Percentiles rank a stretch among this genome's conserved stretches.
phyloP scores from a whole-genome alignment of 306 rosid species.

The Dalbergia cochinchinensis region DNA sequence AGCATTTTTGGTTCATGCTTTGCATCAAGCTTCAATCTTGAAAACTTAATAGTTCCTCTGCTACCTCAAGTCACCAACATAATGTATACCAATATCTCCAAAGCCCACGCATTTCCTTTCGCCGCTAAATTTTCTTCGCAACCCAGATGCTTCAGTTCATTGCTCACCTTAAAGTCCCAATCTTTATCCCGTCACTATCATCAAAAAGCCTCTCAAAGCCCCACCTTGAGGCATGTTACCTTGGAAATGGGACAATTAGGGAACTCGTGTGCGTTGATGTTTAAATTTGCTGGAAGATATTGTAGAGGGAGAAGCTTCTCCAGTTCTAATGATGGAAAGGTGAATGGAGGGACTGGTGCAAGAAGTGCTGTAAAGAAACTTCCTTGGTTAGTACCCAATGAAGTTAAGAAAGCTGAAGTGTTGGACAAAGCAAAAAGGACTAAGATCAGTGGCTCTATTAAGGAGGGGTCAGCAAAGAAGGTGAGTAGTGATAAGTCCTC shows the following conservation, averaged over 20 bases:
- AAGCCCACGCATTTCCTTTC: slow-evolving; percentile 64
- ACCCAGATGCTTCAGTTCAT: slow-evolving; percentile 60
- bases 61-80: neutral
- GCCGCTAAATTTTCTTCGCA: slow-evolving; percentile 66
- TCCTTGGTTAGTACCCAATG: slow-evolving; percentile 74
- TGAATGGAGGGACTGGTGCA: slow-evolving; percentile 10
- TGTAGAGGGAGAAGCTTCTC: slow-evolving; percentile 57
- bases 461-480: slow-evolving; percentile 52
- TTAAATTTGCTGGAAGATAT: slow-evolving; percentile 49
- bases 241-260: slow-evolving; percentile 37
- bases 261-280: slow-evolving; percentile 47
- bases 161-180: slow-evolving; percentile 50
- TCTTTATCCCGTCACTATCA: slow-evolving; percentile 49
- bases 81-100: slow-evolving; percentile 70
- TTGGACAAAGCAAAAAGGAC: slow-evolving; percentile 29
- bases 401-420: slow-evolving; percentile 43
- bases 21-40: neutral
- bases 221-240: slow-evolving; percentile 16
- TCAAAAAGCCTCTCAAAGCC: slow-evolving; percentile 58
- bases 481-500: slow-evolving; percentile 52
- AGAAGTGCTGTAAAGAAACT: slow-evolving; percentile 50
- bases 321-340: slow-evolving; percentile 35
- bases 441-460: slow-evolving; percentile 47
- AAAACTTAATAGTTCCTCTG: slow-evolving; percentile 29
- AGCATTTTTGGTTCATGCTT: neutral